Evolutionary conservation across 2,329 filamentous ascomycete genomes (phyloP).

Genomic region (Sordariomycetes sp.): DNA sequence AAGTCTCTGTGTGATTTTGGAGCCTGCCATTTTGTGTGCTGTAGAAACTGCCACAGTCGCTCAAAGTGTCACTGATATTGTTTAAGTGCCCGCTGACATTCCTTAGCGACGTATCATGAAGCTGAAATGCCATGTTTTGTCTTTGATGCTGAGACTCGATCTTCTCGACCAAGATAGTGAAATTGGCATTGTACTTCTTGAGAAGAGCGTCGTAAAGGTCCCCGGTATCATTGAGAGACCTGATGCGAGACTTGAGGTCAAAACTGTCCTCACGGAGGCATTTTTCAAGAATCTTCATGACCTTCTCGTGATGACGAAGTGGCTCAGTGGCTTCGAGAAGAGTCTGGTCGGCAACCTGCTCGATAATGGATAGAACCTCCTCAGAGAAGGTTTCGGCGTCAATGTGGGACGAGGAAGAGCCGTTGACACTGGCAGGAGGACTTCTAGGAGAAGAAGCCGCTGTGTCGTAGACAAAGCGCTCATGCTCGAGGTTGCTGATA

Average conservation of each 20-base stretch:
- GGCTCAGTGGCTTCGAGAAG: conserved; percentile 20
- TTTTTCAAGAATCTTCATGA: conserved; percentile 13
- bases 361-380: conserved; percentile 17
- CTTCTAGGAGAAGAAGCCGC: not conserved
- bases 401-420: not conserved
- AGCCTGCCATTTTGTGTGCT: no score
- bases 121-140: not conserved
- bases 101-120: not conserved
- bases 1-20: no score
- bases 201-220: not conserved
- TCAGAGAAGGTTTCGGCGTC: conserved; percentile 9
- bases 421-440: conserved; percentile 1
- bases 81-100: no score
- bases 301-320: conserved; percentile 8
- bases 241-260: no score
- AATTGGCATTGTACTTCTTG: not conserved
- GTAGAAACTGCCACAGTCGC: no score
- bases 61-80: no score
- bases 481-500: conserved; percentile 11
- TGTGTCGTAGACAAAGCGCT: not conserved
- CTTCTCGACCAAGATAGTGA: not conserved
- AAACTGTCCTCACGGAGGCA: conserved; percentile 16
- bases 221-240: conserved; percentile 5
- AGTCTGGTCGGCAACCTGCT: conserved; percentile 20
- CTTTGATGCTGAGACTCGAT: not conserved